phyloP scores from a whole-genome alignment of 306 rosid genomes.

The Medicago ruthenica region DNA sequence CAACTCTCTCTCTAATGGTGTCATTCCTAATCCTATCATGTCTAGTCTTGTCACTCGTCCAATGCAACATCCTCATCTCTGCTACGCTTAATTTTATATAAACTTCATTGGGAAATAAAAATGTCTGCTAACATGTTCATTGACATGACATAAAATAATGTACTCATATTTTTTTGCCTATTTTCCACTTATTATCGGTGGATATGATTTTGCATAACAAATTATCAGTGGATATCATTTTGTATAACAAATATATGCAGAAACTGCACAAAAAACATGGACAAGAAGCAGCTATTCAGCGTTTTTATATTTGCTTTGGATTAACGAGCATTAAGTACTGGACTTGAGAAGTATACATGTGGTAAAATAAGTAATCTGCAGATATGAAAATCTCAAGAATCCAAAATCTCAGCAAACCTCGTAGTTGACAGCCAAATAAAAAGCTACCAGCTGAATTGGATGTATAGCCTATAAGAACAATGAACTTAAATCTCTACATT shows the following conservation, averaged over 20 bases:
- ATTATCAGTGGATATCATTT: not conserved
- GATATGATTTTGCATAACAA: not conserved
- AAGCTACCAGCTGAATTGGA: slow-evolving; percentile 6
- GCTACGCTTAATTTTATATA: too few species aligned
- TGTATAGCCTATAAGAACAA: not conserved
- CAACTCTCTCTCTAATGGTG: too few species aligned
- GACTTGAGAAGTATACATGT: slow-evolving; percentile 34
- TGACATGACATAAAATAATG: slow-evolving; percentile 2
- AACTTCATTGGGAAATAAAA: not conserved
- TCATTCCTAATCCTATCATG: too few species aligned
- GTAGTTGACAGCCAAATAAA: slow-evolving; percentile 11
- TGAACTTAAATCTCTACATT: slow-evolving; percentile 3
- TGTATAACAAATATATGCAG: slow-evolving; percentile 1
- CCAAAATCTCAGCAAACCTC: not conserved
- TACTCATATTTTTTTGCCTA: not conserved
- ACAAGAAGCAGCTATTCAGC: not conserved
- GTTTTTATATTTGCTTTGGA: not conserved
- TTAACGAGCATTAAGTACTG: slow-evolving; percentile 7
- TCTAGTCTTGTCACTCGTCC: too few species aligned
- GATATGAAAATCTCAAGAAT: slow-evolving; percentile 19
- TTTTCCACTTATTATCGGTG: not conserved
- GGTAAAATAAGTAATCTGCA: slow-evolving; percentile 78
- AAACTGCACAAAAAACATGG: not conserved
- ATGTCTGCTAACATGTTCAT: not conserved
- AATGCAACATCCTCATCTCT: too few species aligned